A percentile compares a stretch with the other conserved stretches of the same genome.
Conservation (phyloP, 139 green algal genomes). For the Chlorella sp. region DNA sequence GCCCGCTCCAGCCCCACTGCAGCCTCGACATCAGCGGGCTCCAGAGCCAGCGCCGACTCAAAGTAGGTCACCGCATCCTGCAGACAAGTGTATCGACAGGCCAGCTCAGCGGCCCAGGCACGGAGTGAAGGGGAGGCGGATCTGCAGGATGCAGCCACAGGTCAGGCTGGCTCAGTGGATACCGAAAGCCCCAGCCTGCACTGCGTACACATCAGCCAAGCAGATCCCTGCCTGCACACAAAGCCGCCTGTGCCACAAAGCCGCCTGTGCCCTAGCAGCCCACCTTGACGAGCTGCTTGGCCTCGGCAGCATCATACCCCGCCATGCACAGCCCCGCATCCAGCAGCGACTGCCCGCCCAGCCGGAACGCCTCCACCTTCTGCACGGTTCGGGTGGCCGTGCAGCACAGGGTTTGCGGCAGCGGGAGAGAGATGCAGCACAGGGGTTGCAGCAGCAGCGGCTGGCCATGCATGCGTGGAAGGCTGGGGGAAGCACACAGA, state of each 20-base stretch:
- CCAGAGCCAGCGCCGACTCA: neutral
- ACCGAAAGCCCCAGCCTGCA: neutral
- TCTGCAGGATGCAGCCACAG: neutral
- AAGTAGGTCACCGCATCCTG: slow-evolving; percentile 25
- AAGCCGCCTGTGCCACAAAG: too few species aligned
- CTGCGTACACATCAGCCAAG: neutral
- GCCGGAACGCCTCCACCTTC: slow-evolving; percentile 9
- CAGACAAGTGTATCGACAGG: too few species aligned
- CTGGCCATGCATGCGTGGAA: neutral
- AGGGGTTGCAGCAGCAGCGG: neutral
- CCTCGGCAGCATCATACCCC: neutral
- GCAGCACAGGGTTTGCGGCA: neutral
- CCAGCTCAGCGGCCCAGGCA: neutral
- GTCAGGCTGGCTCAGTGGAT: neutral
- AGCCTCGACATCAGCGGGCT: neutral
- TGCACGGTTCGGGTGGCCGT: neutral
- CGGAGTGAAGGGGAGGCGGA: neutral
- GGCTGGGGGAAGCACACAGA: neutral
- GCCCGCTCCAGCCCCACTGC: neutral
- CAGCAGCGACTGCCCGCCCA: slow-evolving; percentile 29
- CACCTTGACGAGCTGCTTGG: slow-evolving; percentile 21
- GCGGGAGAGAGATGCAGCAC: neutral
- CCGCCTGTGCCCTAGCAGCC: too few species aligned
- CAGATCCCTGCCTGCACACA: neutral
- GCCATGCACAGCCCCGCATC: slow-evolving; percentile 19